Evolutionary conservation across 306 rosid species (phyloP).

Genomic region (Gastrolobium bilobum): DNA sequence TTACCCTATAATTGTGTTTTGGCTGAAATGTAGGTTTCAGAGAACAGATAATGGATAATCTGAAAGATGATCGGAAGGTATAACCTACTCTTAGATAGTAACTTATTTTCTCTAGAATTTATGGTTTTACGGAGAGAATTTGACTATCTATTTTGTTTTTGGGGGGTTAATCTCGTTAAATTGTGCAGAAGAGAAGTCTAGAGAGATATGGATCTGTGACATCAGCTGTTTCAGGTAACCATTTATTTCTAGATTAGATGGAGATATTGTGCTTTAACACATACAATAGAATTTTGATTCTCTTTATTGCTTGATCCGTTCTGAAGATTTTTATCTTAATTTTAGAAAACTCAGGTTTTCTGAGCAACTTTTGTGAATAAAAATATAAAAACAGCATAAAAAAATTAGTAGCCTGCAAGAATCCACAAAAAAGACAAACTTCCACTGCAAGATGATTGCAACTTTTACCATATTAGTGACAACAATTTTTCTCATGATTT

Average conservation of each 20-base stretch:
- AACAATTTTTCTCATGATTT: background rate
- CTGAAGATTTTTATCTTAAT: conserved; percentile 17
- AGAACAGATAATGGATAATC: conserved; percentile 82
- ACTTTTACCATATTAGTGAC: background rate
- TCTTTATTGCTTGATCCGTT: conserved; percentile 28
- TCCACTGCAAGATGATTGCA: conserved; percentile 1
- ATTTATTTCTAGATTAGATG: conserved; percentile 26
- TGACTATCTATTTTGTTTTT: conserved; percentile 6
- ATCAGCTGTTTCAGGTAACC: conserved; percentile 80
- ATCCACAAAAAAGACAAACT: background rate
- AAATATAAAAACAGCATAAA: background rate
- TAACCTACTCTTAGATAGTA: conserved; percentile 18
- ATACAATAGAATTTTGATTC: conserved; percentile 9
- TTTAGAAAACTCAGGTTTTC: conserved; percentile 6
- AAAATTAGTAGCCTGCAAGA: conserved; percentile 18
- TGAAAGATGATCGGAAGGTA: conserved; percentile 90
- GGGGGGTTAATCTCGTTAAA: conserved; percentile 36
- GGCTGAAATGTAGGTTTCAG: conserved; percentile 76
- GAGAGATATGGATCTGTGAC: conserved; percentile 85
- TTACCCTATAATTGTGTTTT: conserved; percentile 37
- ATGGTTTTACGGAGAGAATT: conserved; percentile 32
- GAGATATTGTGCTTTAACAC: conserved; percentile 11
- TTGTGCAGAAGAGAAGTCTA: conserved; percentile 70
- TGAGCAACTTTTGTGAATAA: background rate
- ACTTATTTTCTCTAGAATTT: conserved; percentile 29